Evolutionary conservation across 805 yeast species (phyloP).

Genomic region (Ogataea corticis): DNA sequence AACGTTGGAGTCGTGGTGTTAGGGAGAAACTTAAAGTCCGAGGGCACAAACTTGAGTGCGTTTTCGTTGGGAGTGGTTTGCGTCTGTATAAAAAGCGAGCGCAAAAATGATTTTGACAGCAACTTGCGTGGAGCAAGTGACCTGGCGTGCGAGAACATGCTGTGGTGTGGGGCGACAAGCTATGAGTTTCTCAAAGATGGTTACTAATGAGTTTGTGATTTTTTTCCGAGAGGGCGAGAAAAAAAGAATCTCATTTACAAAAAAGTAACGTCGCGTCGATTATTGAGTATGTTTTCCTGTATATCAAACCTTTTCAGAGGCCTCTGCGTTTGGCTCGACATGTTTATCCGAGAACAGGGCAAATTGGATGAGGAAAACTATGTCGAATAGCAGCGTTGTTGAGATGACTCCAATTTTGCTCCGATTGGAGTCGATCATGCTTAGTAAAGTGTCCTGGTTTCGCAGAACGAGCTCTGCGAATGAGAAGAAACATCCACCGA

Average conservation of each 20-base stretch:
- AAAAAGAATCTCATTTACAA: background rate
- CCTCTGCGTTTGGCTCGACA: background rate
- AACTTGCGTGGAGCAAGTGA: conserved; percentile 35
- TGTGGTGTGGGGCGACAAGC: background rate
- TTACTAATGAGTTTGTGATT: background rate
- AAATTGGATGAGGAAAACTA: conserved; percentile 31
- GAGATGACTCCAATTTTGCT: conserved; percentile 44
- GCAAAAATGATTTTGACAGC: conserved; percentile 4
- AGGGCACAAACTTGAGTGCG: conserved; percentile 82
- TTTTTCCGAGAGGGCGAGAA: background rate
- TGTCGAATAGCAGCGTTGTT: conserved; percentile 36
- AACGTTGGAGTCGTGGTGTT: conserved; percentile 54
- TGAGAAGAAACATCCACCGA: conserved; percentile 43
- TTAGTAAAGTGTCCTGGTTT: conserved; percentile 27
- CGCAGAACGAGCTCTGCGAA: conserved; percentile 41
- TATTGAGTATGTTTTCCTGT: no score
- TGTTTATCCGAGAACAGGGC: background rate
- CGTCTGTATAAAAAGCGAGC: conserved; percentile 69
- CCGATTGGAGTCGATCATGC: conserved; percentile 39
- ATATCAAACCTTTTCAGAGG: background rate
- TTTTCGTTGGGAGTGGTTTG: conserved; percentile 84
- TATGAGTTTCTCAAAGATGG: background rate
- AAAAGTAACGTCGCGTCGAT: background rate
- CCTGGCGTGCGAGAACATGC: background rate
- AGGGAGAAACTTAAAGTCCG: conserved; percentile 60